These are phyloP conservation scores for Penicillium turbatum DNA, from an alignment of 495 filamentous ascomycete genomes.

Conservation along the genomic window DNA sequence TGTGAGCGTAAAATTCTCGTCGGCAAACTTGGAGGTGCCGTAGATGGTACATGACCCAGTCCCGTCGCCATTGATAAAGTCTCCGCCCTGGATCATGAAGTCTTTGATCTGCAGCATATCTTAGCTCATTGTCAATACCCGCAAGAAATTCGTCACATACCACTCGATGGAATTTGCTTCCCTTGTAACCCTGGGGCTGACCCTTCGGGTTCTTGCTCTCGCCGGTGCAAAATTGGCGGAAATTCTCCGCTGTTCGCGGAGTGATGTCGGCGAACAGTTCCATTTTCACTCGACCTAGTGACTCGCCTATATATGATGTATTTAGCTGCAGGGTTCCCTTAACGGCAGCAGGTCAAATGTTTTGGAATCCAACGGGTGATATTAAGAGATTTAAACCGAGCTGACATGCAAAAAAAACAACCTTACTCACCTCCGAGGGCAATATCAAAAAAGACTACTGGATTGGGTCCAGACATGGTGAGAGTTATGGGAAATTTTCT, in stretches of 20 bases:
- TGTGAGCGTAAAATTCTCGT: slow-evolving; percentile 82
- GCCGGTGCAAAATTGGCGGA: slow-evolving; percentile 94
- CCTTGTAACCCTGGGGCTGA: slow-evolving; percentile 89
- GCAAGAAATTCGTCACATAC: slow-evolving; percentile 48
- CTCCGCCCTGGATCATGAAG: slow-evolving; percentile 97
- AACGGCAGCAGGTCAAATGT: not conserved
- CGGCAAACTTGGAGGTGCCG: slow-evolving; percentile 74
- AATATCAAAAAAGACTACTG: slow-evolving; percentile 89
- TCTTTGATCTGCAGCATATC: slow-evolving; percentile 69
- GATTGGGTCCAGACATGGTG: slow-evolving; percentile 40
- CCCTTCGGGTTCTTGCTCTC: slow-evolving; percentile 79
- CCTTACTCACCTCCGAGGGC: slow-evolving; percentile 71
- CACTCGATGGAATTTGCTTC: slow-evolving; percentile 89
- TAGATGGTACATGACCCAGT: slow-evolving; percentile 87
- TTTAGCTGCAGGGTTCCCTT: not conserved
- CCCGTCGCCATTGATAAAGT: slow-evolving; percentile 92
- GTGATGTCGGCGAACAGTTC: slow-evolving; percentile 83
- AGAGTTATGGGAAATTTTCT: not conserved
- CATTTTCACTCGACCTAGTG: slow-evolving; percentile 88
- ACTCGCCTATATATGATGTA: slow-evolving; percentile 58
- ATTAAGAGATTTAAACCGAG: not conserved
- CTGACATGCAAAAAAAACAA: not conserved
- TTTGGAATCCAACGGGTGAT: not conserved
- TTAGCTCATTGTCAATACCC: not conserved
- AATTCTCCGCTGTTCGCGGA: slow-evolving; percentile 92